Evolutionary conservation across 192 early-diverging fungal species (phyloP), one percentile per base, ranked within the genome.

Genomic region (Helicostylum pulchrum): DNA sequence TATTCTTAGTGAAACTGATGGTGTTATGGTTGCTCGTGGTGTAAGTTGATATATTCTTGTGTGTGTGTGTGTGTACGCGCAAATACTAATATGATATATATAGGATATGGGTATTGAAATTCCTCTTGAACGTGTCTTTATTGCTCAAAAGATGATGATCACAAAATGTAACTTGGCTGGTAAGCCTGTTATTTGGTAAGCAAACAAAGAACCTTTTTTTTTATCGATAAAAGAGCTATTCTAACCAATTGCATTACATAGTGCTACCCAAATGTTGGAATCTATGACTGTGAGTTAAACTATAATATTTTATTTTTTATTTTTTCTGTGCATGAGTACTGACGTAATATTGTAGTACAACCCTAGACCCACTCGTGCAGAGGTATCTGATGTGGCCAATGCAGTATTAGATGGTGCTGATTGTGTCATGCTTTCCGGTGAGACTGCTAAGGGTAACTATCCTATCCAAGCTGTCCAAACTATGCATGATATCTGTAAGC

Each of bases 71-170:
- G 36, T 39, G 9, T 39, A 39, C 36, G 1, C 5, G 9, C 34
- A 36, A 39, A 6, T 9, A 39, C 36, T 39, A 39, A 6, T 9
- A 26, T 26, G 19, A 12, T 26, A 26, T n/a, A 19, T 55, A 3
- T 66, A 66, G 64, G 96, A 98, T 76, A 78, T 99, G 53, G 97
- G 97, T 63, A 95, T 97, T 36, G 97, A 99, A 79, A 95, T 97
- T 56, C 97, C 95, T 23, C 85, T 92, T 21, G 91, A 94, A 62
- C 86, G 91, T 71, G 95, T 94, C 1, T 93, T 93, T 71, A 85
- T 94, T 66, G 91, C 84, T 68, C 96, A 99, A 71, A 99, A 99
- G 83, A 96, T 95, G 93, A 97, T 99, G 85, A 99, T 92, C 67
- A 87, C 94, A 64, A 97, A 99, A 82, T 96, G 95, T 79, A 99